These are phyloP conservation scores for Saccharomycopsis hybrid DNA, from an alignment of 1,139 yeast species.

Conservation along the genomic window DNA sequence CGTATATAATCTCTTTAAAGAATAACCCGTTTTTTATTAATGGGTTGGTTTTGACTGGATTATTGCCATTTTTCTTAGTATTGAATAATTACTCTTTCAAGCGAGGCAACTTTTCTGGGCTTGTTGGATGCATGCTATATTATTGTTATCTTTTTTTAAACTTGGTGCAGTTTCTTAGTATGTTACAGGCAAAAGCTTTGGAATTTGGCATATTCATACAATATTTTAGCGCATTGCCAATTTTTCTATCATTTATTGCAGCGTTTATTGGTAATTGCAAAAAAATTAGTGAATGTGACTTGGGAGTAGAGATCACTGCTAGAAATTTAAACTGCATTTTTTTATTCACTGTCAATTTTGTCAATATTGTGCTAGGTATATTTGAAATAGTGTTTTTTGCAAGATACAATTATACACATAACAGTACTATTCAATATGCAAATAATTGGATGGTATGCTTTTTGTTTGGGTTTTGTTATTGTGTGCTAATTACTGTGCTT, in stretches of 20 bases:
- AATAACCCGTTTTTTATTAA: slow-evolving; percentile 8
- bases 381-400: slow-evolving; percentile 11
- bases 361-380: slow-evolving; percentile 14
- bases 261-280: slow-evolving; percentile 1
- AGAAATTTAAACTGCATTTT: slow-evolving; percentile 6
- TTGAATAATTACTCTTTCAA: slow-evolving; percentile 8
- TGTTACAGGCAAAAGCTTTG: slow-evolving; percentile 5
- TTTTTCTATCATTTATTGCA: slow-evolving; percentile 1
- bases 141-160: slow-evolving; percentile 8
- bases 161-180: slow-evolving; percentile 3
- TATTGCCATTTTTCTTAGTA: slow-evolving; percentile 4
- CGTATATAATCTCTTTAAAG: slow-evolving; percentile 5
- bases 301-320: slow-evolving; percentile 3
- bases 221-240: slow-evolving; percentile 7
- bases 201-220: slow-evolving; percentile 1
- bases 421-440: not conserved
- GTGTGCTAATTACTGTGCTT: slow-evolving; percentile 8
- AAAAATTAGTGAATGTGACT: slow-evolving; percentile 6
- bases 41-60: slow-evolving; percentile 8
- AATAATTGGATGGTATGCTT: slow-evolving; percentile 8
- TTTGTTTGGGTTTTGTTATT: slow-evolving; percentile 13
- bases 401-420: not conserved
- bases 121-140: not conserved
- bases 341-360: slow-evolving; percentile 2
- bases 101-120: slow-evolving; percentile 6